A percentile compares a stretch with the other conserved stretches of the same genome.
Evolutionary conservation across 2,329 filamentous ascomycete species (phyloP).

Genomic region (Dendrostoma leiphaemia): DNA sequence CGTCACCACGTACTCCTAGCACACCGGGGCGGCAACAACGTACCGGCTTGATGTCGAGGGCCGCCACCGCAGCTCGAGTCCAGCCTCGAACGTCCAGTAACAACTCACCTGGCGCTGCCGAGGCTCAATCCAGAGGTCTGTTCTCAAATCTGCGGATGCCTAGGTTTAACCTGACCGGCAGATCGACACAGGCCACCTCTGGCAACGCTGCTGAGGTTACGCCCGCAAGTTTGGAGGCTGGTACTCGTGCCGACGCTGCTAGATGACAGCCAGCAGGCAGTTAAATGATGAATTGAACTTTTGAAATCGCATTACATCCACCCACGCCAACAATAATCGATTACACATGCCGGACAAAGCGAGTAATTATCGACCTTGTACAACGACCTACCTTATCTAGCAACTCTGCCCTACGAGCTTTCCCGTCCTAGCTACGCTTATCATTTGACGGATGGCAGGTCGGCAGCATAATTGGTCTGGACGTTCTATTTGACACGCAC

Average conservation of each 20-base stretch:
- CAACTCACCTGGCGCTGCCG: not conserved
- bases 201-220: constrained; percentile 27
- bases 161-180: constrained; percentile 4
- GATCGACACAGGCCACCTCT: constrained; percentile 22
- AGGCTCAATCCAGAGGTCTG: constrained; percentile 7
- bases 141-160: constrained; percentile 17
- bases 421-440: not conserved
- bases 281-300: constrained; percentile 11
- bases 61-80: constrained; percentile 6
- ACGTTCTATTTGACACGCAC: not conserved
- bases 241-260: constrained; percentile 18
- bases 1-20: not conserved
- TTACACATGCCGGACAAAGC: constrained; percentile 3
- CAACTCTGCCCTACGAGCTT: not conserved
- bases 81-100: not conserved
- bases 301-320: not conserved
- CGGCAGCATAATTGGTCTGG: not conserved
- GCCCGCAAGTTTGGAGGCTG: constrained; percentile 34
- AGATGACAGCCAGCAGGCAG: constrained; percentile 10
- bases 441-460: not conserved
- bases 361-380: constrained; percentile 12
- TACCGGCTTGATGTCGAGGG: constrained; percentile 23
- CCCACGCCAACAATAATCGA: too few relatives aligned
- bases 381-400: constrained; percentile 8
- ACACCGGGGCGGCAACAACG: constrained; percentile 7